Conservation (phyloP, 495 filamentous ascomycete species). For the Arthonia radiata region DNA sequence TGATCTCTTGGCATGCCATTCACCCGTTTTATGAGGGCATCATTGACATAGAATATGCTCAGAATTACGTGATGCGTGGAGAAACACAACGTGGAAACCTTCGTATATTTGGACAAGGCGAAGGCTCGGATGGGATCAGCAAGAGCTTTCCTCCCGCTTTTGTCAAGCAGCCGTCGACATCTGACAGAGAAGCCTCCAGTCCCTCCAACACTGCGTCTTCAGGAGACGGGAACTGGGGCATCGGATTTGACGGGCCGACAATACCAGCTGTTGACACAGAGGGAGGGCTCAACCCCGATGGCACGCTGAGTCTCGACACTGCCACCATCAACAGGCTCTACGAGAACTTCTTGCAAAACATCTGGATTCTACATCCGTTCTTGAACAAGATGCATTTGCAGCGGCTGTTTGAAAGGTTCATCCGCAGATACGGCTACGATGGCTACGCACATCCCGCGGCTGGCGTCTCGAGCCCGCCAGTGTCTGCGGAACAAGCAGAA, state of each 20-base stretch:
- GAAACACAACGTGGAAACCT: conserved; percentile 58
- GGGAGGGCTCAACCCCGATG: conserved; percentile 32
- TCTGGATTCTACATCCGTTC: conserved; percentile 81
- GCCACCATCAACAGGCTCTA: conserved; percentile 36
- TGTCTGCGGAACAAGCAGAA: too few species aligned
- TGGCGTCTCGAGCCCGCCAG: conserved; percentile 3
- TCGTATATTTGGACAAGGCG: conserved; percentile 54
- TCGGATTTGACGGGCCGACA: conserved; percentile 8
- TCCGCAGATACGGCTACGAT: conserved; percentile 8
- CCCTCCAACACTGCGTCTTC: conserved; percentile 9
- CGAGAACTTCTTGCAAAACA: conserved; percentile 46
- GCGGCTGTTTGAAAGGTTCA: conserved; percentile 26
- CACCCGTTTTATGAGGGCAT: conserved; percentile 24
- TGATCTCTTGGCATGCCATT: too few species aligned
- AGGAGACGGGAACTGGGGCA: conserved; percentile 15
- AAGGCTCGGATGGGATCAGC: conserved; percentile 25
- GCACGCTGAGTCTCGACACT: conserved; percentile 37
- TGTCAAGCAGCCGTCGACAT: conserved; percentile 6
- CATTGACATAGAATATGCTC: conserved; percentile 19
- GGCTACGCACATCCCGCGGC: conserved; percentile 12
- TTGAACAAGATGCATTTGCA: conserved; percentile 29
- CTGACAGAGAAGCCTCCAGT: conserved; percentile 12
- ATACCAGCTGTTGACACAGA: conserved; percentile 4
- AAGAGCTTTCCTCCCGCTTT: conserved; percentile 8
- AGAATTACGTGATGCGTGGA: conserved; percentile 44